Evolutionary conservation across 2,329 filamentous ascomycete species (phyloP), one percentile per base, ranked within the genome.

Genomic region (Penicillium sp.): DNA sequence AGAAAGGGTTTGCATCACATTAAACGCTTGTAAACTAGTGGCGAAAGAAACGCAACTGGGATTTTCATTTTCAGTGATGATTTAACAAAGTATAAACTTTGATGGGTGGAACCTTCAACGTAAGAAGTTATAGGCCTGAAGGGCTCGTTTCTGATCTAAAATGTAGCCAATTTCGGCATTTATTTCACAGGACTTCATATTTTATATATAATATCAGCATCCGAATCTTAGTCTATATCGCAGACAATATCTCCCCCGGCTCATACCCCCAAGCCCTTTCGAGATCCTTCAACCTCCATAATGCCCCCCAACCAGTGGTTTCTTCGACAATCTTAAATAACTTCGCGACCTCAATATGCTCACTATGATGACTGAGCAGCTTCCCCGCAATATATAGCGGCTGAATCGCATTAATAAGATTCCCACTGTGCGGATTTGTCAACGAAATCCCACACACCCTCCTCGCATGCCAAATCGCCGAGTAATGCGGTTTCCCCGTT

Each of bases 391-490:
- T 71, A 72, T 78, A 82, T 1, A 82, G 69, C 0, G 80, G 80
- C 54, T 82, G 80, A 6, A 82, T 80, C 6, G 79, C 78, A 58
- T 83, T 82, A 50, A 79, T 82, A 20, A 81, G 61, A 55, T 77
- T 79, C 4, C 79, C 80, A 25, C 76, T 71, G 51, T 82, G 79
- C 4, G 76, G 76, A 52, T 83, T 83, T 3, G 79, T 76, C 27
- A 79, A 60, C 0, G 79, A 81, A 31, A 83, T 82, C 2, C 79
- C 80, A 53, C 79, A 81, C 24, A 82, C 74, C 20, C 75, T 70
- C 46, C 76, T 75, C 1, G 79, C 79, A 53, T 83, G 80, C 79
- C 79, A 82, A n/a, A 79, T 66, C 1, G 74, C 61, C 11, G 78
- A 81, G 1, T 68, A 68, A 36, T 57, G 53, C 2, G 60, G 60